Evolutionary conservation across 2,329 filamentous ascomycete genomes (phyloP).

Genomic region (Eurotiales sp.): DNA sequence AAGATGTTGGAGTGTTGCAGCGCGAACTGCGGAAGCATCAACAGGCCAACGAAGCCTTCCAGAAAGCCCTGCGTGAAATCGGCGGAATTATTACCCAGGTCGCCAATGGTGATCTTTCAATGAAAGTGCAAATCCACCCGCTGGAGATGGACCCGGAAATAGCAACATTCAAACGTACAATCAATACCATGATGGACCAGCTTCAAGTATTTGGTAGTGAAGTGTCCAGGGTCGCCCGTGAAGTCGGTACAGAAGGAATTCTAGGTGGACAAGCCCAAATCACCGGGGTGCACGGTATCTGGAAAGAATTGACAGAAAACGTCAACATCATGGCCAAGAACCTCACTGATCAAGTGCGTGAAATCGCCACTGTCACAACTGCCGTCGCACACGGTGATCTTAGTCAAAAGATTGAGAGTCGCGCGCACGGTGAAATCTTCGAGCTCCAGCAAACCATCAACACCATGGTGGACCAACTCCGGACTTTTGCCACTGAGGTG

Average conservation of each 20-base stretch:
- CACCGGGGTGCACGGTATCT: slow-evolving; percentile 83
- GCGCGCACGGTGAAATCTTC: slow-evolving; percentile 70
- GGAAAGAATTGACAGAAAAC: slow-evolving; percentile 87
- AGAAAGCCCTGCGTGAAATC: slow-evolving; percentile 93
- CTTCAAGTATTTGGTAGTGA: slow-evolving; percentile 88
- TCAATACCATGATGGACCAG: slow-evolving; percentile 96
- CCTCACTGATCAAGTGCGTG: slow-evolving; percentile 71
- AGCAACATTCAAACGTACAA: slow-evolving; percentile 88
- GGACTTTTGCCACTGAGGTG: slow-evolving; percentile 76
- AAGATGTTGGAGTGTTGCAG: slow-evolving; percentile 84
- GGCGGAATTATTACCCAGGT: slow-evolving; percentile 97
- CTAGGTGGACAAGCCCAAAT: slow-evolving; percentile 86
- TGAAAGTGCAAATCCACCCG: slow-evolving; percentile 86
- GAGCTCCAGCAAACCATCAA: slow-evolving; percentile 78
- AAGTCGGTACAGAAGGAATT: slow-evolving; percentile 87
- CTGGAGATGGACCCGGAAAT: slow-evolving; percentile 95
- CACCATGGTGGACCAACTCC: slow-evolving; percentile 77
- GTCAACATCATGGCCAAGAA: slow-evolving; percentile 77
- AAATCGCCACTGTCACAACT: slow-evolving; percentile 76
- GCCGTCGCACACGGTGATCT: slow-evolving; percentile 73
- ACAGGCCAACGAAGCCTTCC: slow-evolving; percentile 97
- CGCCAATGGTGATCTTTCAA: slow-evolving; percentile 84
- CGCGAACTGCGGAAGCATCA: slow-evolving; percentile 95
- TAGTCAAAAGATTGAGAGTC: slow-evolving; percentile 72
- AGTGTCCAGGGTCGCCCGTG: slow-evolving; percentile 82